Conservation (phyloP, 2,329 filamentous ascomycete genomes). For the Claviceps cyperi region DNA sequence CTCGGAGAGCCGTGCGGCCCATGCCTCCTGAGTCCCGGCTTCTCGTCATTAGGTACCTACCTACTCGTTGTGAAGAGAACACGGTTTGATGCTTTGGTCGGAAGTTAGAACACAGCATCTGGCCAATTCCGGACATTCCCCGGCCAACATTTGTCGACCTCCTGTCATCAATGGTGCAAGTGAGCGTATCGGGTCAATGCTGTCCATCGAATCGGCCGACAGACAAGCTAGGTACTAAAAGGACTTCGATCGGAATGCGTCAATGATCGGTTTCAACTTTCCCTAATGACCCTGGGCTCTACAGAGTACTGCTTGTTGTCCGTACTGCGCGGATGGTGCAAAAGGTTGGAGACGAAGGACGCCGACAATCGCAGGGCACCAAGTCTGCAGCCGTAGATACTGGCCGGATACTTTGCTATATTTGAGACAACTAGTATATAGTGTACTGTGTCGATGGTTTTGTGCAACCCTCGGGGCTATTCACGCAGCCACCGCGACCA, state of each 20-base stretch:
- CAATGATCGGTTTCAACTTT: not conserved
- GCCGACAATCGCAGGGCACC: slow-evolving; percentile 1
- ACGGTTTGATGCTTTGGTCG: not conserved
- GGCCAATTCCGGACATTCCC: not conserved
- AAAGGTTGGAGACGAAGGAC: not conserved
- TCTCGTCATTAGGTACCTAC: too few species aligned
- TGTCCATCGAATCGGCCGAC: not conserved
- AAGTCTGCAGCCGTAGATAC: too few species aligned
- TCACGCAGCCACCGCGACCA: too few species aligned
- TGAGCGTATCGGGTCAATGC: not conserved
- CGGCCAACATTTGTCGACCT: not conserved
- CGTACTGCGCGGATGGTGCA: not conserved
- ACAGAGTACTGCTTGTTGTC: not conserved
- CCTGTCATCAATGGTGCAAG: not conserved
- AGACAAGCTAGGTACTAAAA: not conserved
- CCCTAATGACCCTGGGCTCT: not conserved
- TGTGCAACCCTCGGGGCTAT: too few species aligned
- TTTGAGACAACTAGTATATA: too few species aligned
- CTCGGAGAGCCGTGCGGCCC: too few species aligned
- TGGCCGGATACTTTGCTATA: too few species aligned
- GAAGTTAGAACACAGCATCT: not conserved
- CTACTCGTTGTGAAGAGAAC: too few species aligned
- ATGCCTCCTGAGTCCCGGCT: too few species aligned
- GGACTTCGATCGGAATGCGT: not conserved
- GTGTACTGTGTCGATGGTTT: too few species aligned